Percentiles rank a stretch among this genome's conserved stretches.
Conservation (phyloP, 2,329 filamentous ascomycete genomes). For the Diaporthe sp. region DNA sequence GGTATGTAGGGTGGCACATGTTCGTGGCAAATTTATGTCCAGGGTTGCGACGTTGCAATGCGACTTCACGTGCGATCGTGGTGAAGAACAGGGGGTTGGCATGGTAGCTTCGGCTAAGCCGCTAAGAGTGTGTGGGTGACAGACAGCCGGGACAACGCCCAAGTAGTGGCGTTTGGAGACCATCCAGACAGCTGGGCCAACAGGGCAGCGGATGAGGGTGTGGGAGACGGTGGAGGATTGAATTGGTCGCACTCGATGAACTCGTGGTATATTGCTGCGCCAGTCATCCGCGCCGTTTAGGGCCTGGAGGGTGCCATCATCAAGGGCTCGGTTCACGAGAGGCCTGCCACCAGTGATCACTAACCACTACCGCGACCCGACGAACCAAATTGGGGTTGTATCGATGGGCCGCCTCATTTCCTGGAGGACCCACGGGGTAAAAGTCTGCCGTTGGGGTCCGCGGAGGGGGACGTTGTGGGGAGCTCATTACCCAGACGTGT, state of each 20-base stretch:
- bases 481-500: background rate
- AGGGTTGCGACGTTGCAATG: conserved; percentile 18
- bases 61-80: background rate
- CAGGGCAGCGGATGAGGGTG: background rate
- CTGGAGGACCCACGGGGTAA: conserved; percentile 23
- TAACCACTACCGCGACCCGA: background rate
- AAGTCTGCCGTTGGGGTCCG: conserved; percentile 7
- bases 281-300: background rate
- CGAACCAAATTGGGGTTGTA: background rate
- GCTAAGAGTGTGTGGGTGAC: conserved; percentile 18
- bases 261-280: background rate
- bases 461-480: conserved; percentile 12
- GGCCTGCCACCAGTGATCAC: background rate
- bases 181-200: conserved; percentile 17
- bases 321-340: background rate
- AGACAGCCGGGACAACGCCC: conserved; percentile 19
- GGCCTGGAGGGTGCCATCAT: background rate
- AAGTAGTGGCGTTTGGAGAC: background rate
- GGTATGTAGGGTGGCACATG: background rate
- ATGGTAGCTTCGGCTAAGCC: conserved; percentile 22
- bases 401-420: conserved; percentile 9
- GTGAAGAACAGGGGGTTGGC: background rate
- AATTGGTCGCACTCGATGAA: background rate
- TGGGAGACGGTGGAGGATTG: background rate
- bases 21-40: background rate